Evolutionary conservation across 2,329 filamentous ascomycete genomes (phyloP).

Genomic region (Talaromyces sp.): DNA sequence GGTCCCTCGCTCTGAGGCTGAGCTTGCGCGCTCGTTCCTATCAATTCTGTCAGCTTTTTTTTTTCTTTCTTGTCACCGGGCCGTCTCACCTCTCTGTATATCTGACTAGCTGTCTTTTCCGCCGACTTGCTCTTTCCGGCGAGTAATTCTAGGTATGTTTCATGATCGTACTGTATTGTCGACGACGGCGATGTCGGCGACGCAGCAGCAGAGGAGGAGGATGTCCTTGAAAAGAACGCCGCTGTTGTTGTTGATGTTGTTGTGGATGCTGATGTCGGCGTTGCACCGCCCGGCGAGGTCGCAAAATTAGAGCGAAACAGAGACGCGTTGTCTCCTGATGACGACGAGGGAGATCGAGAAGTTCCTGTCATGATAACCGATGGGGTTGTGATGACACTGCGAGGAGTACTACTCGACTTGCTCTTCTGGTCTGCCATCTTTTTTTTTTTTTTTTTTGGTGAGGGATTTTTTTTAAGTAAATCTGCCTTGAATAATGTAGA

Average conservation of each 20-base stretch:
- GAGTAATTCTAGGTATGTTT: constrained; percentile 25
- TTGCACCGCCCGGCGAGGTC: background rate
- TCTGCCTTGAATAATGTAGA: background rate
- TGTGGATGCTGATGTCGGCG: background rate
- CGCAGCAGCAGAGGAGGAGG: background rate
- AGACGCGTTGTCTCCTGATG: background rate
- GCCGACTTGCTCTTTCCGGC: constrained; percentile 14
- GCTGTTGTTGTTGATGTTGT: background rate
- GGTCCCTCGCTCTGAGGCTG: constrained; percentile 21
- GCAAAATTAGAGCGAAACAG: background rate
- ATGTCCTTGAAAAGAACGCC: background rate
- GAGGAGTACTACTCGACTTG: background rate
- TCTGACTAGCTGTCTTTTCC: constrained; percentile 26
- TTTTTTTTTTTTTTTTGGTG: background rate
- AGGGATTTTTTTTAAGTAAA: background rate
- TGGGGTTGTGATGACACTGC: background rate
- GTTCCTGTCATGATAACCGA: background rate
- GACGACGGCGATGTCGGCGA: background rate
- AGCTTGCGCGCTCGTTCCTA: constrained; percentile 23
- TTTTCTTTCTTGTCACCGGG: background rate
- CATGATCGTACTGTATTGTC: constrained; percentile 27
- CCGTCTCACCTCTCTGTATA: constrained; percentile 23
- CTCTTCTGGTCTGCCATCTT: background rate
- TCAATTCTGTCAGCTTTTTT: background rate
- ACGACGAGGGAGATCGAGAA: background rate